Base-by-base conservation (phyloP, 768 basidiomycete species). In the Lactarius sanguifluus region DNA sequence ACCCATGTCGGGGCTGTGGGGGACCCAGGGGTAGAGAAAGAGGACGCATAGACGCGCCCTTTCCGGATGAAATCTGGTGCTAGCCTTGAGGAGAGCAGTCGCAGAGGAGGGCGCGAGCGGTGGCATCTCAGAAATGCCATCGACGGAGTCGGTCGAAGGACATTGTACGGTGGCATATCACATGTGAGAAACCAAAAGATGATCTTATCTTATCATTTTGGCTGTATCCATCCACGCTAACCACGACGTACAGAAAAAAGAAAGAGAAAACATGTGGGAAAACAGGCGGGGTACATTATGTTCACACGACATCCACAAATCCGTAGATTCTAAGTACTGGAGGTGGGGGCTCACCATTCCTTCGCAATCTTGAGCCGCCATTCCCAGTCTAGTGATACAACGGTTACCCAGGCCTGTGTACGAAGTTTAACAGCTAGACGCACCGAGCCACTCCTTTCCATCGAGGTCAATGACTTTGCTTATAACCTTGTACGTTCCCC, bases 361-460 rank as follows among this genome's bases (percentile, higher is more conserved):
- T 96, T 96, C 54, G 82, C 87, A 66, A 98, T 83, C 76, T 94
- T 96, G 83, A 98, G 97, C 30, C 74, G 77, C 96, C 96, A 98
- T 67, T 90, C 86, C 80, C 88, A 93, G 70, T 93, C 92, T 89
- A 66, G 25, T 25, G 50, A 57, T 32, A 52, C 28, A 52, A 25
- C 18, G 12, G 30, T 59, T 34, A 43, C 61, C 65, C 47, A 56
- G 40, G 36, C 36, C 23, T 8, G 40, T 20, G 25, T 12, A 52
- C 15, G 34, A 6, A 3, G 32, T n/a, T 20, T 32, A 32, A 45
- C 20, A 59, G 55, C 25, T 28, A 40, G 6, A 78, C 86, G 54
- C 75, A 92, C 92, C 88, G 69, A 89, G 87, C 75, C 89, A 95
- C 45, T 94, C 81, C 59, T 83, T 82, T 5, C 85, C 85, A 71